A percentile compares a stretch with the other conserved stretches of the same genome.
Evolutionary conservation across 2,329 filamentous ascomycete genomes (phyloP).

Genomic region (Fonsecaea erecta): DNA sequence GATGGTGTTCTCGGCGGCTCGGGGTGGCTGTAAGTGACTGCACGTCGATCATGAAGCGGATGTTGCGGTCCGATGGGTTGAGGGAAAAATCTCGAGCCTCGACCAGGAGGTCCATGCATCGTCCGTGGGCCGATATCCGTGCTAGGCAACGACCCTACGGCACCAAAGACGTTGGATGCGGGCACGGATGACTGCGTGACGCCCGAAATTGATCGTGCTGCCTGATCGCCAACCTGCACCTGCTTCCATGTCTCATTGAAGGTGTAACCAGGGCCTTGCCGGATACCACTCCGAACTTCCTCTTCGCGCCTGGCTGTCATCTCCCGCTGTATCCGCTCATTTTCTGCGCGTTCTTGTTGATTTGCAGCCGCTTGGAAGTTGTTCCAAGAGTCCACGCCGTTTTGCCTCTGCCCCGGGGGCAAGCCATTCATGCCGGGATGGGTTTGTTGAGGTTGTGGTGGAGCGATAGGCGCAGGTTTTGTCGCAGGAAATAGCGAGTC

Average conservation of each 20-base stretch:
- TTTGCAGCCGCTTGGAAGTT: slow-evolving; percentile 49
- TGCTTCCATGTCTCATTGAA: slow-evolving; percentile 56
- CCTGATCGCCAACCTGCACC: slow-evolving; percentile 49
- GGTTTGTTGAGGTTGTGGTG: slow-evolving; percentile 45
- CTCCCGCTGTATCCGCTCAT: slow-evolving; percentile 48
- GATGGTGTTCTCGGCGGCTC: slow-evolving; percentile 49
- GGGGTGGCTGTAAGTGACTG: slow-evolving; percentile 41
- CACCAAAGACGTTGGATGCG: slow-evolving; percentile 45
- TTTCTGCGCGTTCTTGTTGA: slow-evolving; percentile 49
- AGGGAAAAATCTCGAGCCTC: slow-evolving; percentile 57
- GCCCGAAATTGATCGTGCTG: slow-evolving; percentile 46
- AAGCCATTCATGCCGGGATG: slow-evolving; percentile 34
- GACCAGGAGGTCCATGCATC: slow-evolving; percentile 43
- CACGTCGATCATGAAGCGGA: slow-evolving; percentile 42
- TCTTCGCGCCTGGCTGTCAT: slow-evolving; percentile 47
- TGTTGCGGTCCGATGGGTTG: slow-evolving; percentile 25
- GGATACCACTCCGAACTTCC: slow-evolving; percentile 41
- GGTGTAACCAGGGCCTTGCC: slow-evolving; percentile 43
- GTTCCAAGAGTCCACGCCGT: slow-evolving; percentile 48
- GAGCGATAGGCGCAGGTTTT: slow-evolving; percentile 53
- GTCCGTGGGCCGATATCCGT: slow-evolving; percentile 45
- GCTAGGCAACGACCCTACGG: slow-evolving; percentile 44
- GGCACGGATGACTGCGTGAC: slow-evolving; percentile 45
- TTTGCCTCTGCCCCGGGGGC: slow-evolving; percentile 40
- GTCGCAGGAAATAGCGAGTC: slow-evolving; percentile 48